Percentiles rank a stretch among this genome's conserved stretches.
Evolutionary conservation across 371 early-diverging fungal species (phyloP).

Genomic region (Chytridiales sp.): DNA sequence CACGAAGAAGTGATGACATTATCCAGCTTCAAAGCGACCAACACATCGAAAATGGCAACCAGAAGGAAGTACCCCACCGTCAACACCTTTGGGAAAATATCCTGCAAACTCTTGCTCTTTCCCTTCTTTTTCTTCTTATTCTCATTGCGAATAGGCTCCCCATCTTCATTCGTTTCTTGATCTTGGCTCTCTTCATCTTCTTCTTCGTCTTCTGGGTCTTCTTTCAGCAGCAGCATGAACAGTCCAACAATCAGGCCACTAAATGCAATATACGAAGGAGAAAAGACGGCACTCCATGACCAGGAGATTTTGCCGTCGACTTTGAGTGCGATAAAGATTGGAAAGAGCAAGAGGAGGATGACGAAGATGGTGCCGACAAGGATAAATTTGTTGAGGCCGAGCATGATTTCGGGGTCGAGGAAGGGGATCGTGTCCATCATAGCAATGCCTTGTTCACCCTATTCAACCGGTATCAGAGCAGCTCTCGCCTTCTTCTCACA

Average conservation of each 20-base stretch:
- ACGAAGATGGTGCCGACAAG: slow-evolving; percentile 55
- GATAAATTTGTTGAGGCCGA: slow-evolving; percentile 66
- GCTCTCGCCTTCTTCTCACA: not conserved
- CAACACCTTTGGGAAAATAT: slow-evolving; percentile 18
- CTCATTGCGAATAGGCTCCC: not conserved
- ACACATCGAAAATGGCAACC: slow-evolving; percentile 50
- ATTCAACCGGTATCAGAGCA: slow-evolving; percentile 29
- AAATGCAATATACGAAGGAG: slow-evolving; percentile 78
- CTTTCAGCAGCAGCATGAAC: slow-evolving; percentile 6
- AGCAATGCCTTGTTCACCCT: slow-evolving; percentile 82
- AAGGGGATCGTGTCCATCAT: slow-evolving; percentile 75
- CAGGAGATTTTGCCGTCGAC: slow-evolving; percentile 71
- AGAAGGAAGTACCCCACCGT: slow-evolving; percentile 38
- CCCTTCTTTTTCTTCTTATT: slow-evolving; percentile 31
- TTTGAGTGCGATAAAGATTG: slow-evolving; percentile 69
- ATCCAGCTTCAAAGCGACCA: slow-evolving; percentile 55
- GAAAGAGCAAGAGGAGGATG: slow-evolving; percentile 70
- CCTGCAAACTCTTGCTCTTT: slow-evolving; percentile 13
- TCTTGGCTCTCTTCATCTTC: too few relatives aligned
- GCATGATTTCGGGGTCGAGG: slow-evolving; percentile 75
- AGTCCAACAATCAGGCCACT: slow-evolving; percentile 53
- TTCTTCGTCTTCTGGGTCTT: too few relatives aligned
- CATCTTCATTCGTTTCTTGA: too few relatives aligned
- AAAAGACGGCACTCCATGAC: slow-evolving; percentile 73
- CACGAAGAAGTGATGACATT: slow-evolving; percentile 41